Conservation (phyloP, 2,329 filamentous ascomycete species). For the Curvularia lunata region DNA sequence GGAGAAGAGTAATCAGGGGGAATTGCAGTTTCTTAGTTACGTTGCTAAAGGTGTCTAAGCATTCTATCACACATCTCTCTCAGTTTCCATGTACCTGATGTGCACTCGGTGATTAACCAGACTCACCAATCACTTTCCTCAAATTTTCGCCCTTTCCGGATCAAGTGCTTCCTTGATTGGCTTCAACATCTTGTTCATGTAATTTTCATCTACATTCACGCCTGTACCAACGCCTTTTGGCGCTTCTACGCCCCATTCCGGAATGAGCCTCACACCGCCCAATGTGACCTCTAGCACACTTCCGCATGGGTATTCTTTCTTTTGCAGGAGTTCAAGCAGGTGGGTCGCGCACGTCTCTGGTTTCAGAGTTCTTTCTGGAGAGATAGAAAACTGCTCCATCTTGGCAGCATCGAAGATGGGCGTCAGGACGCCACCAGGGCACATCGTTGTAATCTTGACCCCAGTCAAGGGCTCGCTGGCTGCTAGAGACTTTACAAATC, state of each 20-base stretch:
- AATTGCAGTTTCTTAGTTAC: neutral
- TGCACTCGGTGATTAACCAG: neutral
- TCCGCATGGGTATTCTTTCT: conserved; percentile 38
- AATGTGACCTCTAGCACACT: conserved; percentile 33
- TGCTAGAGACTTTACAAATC: conserved; percentile 41
- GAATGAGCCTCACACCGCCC: conserved; percentile 29
- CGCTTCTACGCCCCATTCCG: conserved; percentile 37
- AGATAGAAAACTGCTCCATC: conserved; percentile 30
- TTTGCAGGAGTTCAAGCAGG: conserved; percentile 35
- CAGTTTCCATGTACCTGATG: neutral
- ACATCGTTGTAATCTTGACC: conserved; percentile 40
- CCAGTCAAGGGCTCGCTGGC: conserved; percentile 35
- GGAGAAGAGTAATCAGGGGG: neutral
- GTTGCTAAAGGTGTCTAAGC: neutral
- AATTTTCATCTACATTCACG: conserved; percentile 22
- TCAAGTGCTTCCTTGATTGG: conserved; percentile 31
- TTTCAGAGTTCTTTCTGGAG: conserved; percentile 16
- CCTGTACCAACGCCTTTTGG: conserved; percentile 31
- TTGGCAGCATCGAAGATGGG: conserved; percentile 35
- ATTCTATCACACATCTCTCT: neutral
- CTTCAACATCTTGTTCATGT: conserved; percentile 26
- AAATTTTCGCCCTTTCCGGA: conserved; percentile 26
- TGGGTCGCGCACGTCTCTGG: conserved; percentile 32
- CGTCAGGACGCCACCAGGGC: conserved; percentile 36
- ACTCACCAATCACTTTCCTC: neutral